Conservation (phyloP, 2,329 filamentous ascomycete species). For the Macroventuria anomochaeta region DNA sequence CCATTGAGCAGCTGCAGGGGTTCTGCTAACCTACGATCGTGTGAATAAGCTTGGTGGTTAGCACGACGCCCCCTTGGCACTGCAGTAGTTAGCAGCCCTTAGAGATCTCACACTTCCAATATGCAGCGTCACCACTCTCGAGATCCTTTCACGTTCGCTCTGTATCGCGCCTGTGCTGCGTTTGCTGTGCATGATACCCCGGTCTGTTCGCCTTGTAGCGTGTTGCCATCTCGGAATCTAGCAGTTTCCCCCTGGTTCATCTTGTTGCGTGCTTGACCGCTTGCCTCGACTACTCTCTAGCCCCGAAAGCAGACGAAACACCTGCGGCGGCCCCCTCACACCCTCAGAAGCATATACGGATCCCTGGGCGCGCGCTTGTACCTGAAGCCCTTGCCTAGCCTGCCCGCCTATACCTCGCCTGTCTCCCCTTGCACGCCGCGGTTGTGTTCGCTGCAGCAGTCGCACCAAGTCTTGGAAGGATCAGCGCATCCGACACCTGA, state of each 20-base stretch:
- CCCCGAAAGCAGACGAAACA: conserved; percentile 13
- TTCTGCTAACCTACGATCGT: conserved; percentile 3
- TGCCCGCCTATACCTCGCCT: background rate
- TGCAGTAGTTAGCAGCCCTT: conserved; percentile 7
- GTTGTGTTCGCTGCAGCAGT: conserved; percentile 7
- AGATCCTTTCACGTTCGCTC: conserved; percentile 2
- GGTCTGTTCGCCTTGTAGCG: conserved; percentile 2
- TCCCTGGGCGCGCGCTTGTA: background rate
- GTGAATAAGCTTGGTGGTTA: conserved; percentile 9
- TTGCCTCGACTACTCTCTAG: conserved; percentile 15
- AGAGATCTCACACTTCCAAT: conserved; percentile 2
- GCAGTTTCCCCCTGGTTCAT: conserved; percentile 7
- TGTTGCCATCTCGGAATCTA: background rate
- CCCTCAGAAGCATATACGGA: conserved; percentile 5
- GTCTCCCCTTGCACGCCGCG: conserved; percentile 13
- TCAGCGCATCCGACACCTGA: conserved; percentile 5
- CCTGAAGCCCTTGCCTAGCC: conserved; percentile 14
- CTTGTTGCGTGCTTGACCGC: conserved; percentile 19
- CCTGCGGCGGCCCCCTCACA: conserved; percentile 9
- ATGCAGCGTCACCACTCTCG: conserved; percentile 9
- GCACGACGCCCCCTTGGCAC: conserved; percentile 9
- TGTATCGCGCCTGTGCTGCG: conserved; percentile 7
- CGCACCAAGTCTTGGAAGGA: conserved; percentile 11
- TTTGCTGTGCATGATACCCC: conserved; percentile 6
- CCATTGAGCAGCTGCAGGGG: conserved; percentile 15